phyloP scores from a whole-genome alignment of 1,284 basidiomycete species.

The Ceratobasidium sp. region DNA sequence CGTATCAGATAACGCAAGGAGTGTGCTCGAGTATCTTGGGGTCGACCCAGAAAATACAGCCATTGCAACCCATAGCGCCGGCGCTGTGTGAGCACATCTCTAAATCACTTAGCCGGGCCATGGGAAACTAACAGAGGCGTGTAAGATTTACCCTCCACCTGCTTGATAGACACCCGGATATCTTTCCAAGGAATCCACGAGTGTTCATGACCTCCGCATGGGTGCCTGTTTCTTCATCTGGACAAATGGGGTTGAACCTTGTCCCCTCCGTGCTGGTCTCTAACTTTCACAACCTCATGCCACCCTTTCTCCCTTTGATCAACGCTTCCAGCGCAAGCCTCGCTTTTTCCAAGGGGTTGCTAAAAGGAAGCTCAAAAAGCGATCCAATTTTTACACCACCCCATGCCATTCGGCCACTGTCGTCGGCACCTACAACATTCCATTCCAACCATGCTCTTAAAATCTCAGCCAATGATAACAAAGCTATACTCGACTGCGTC shows the following conservation, averaged over 20 bases:
- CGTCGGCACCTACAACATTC: neutral
- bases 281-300: constrained; percentile 19
- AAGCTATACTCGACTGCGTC: neutral
- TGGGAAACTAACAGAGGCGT: constrained; percentile 2
- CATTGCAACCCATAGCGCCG: constrained; percentile 32
- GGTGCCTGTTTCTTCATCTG: constrained; percentile 31
- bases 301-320: constrained; percentile 8
- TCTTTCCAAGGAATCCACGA: constrained; percentile 28
- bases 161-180: constrained; percentile 26
- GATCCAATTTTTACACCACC: constrained; percentile 2
- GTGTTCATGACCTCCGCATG: constrained; percentile 38
- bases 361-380: neutral
- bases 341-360: constrained; percentile 21
- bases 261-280: constrained; percentile 21
- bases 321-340: constrained; percentile 17
- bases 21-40: constrained; percentile 32
- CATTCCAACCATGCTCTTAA: constrained; percentile 18
- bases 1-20: constrained; percentile 25
- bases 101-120: neutral
- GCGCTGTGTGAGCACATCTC: constrained; percentile 12
- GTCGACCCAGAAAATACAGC: constrained; percentile 8
- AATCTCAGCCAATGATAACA: neutral
- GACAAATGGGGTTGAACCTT: constrained; percentile 24
- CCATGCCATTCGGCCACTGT: constrained; percentile 9
- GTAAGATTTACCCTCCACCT: constrained; percentile 33